A percentile compares a stretch with the other conserved stretches of the same genome.
phyloP scores from a whole-genome alignment of 75 land plant species.

The Pinus albicaulis region DNA sequence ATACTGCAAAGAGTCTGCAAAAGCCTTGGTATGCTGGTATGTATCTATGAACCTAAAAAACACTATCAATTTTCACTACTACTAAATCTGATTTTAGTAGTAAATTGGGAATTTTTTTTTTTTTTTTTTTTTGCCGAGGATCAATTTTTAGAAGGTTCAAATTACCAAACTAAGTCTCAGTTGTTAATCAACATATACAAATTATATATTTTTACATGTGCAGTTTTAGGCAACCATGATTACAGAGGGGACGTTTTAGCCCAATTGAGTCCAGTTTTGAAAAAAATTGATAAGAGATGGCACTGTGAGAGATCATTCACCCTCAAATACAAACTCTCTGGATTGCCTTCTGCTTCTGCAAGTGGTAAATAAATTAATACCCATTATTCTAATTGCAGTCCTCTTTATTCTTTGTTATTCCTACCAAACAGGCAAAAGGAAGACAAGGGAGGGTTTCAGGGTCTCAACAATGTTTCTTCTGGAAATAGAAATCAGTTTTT shows the following conservation, averaged over 20 bases:
- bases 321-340: neutral
- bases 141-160: neutral
- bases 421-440: no score
- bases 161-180: neutral
- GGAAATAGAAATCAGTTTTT: no score
- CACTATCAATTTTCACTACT: neutral
- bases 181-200: neutral
- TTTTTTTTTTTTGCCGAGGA: neutral
- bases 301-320: slow-evolving; percentile 19
- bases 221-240: slow-evolving; percentile 47
- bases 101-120: no score
- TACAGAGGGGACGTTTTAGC: slow-evolving; percentile 38
- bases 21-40: slow-evolving; percentile 43
- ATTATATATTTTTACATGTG: neutral
- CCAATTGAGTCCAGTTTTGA: slow-evolving; percentile 23
- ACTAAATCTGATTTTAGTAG: neutral
- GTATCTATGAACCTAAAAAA: neutral
- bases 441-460: no score
- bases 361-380: neutral
- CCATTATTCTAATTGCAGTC: neutral
- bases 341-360: neutral
- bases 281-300: slow-evolving; percentile 25
- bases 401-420: no score
- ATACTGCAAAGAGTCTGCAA: slow-evolving; percentile 46
- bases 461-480: no score